phyloP scores from a whole-genome alignment of 2,329 filamentous ascomycete genomes.

The Bipolaris oryzae region DNA sequence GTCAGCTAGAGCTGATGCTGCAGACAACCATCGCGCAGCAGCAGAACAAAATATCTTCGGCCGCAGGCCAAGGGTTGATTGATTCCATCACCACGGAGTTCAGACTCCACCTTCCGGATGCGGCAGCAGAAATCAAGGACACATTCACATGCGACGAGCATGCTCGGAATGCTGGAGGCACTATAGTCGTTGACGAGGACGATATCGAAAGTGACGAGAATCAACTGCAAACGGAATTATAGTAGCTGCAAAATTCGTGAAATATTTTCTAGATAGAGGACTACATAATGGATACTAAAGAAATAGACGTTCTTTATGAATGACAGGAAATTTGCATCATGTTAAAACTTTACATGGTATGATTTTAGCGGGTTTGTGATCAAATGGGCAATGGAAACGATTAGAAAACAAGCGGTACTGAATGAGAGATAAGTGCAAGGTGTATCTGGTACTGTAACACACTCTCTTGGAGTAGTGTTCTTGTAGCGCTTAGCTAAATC shows the following conservation, averaged over 20 bases:
- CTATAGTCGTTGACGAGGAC: not conserved
- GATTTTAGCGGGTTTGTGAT: not conserved
- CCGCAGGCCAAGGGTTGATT: constrained; percentile 3
- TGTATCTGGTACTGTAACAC: too few species aligned
- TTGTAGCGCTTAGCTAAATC: too few species aligned
- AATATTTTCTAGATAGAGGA: not conserved
- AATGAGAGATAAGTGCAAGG: too few species aligned
- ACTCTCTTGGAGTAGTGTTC: too few species aligned
- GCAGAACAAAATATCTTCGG: constrained; percentile 1
- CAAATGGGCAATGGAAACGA: too few species aligned
- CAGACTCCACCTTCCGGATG: not conserved
- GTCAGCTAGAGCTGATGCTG: constrained; percentile 9
- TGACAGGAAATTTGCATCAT: not conserved
- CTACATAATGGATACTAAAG: not conserved
- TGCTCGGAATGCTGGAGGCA: not conserved
- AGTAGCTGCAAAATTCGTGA: not conserved
- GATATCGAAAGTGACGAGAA: constrained; percentile 3
- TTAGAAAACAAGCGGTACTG: too few species aligned
- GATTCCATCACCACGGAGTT: constrained; percentile 1
- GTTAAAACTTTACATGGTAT: not conserved
- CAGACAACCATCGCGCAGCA: not conserved
- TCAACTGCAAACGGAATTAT: constrained; percentile 1
- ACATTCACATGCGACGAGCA: constrained; percentile 1
- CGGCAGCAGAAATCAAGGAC: not conserved
- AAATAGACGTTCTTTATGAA: not conserved